Percentiles rank a stretch among this genome's conserved stretches.
Conservation (phyloP, 139 green algal species). For the Desmodesmus armatus region DNA sequence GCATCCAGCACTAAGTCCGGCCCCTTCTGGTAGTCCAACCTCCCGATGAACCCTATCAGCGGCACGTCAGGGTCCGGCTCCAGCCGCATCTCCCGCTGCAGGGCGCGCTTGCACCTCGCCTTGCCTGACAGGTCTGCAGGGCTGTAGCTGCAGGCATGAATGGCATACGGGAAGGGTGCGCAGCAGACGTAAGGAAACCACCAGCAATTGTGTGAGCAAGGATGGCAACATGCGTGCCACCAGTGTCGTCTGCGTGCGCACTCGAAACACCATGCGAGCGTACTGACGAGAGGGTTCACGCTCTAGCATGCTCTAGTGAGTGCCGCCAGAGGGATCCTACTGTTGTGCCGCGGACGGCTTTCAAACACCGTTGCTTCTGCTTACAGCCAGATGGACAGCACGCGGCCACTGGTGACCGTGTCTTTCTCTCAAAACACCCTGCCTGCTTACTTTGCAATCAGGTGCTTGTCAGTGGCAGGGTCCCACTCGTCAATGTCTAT, state of each 20-base stretch:
- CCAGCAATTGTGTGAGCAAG: no score
- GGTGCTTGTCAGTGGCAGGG: conserved; percentile 75
- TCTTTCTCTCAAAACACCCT: no score
- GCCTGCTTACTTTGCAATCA: conserved; percentile 46
- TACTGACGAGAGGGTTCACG: no score
- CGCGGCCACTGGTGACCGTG: no score
- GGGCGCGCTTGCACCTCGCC: conserved; percentile 67
- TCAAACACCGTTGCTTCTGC: background rate
- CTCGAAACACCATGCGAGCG: no score
- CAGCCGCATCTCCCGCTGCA: conserved; percentile 73
- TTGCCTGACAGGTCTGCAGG: conserved; percentile 63
- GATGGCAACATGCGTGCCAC: no score
- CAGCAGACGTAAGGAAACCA: no score
- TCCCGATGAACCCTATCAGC: conserved; percentile 80
- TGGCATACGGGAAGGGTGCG: background rate
- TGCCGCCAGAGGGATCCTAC: no score
- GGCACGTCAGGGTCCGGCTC: conserved; percentile 54
- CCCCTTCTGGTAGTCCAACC: conserved; percentile 86
- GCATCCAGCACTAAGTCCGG: conserved; percentile 77
- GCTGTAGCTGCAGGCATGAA: conserved; percentile 15
- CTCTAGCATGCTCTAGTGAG: no score
- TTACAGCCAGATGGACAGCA: background rate
- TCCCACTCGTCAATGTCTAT: conserved; percentile 86
- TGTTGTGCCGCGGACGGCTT: background rate
- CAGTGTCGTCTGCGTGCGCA: no score